Percentiles rank a stretch among this genome's conserved stretches.
phyloP scores from a whole-genome alignment of 1,139 yeast genomes.

The Eremothecium coryli region DNA sequence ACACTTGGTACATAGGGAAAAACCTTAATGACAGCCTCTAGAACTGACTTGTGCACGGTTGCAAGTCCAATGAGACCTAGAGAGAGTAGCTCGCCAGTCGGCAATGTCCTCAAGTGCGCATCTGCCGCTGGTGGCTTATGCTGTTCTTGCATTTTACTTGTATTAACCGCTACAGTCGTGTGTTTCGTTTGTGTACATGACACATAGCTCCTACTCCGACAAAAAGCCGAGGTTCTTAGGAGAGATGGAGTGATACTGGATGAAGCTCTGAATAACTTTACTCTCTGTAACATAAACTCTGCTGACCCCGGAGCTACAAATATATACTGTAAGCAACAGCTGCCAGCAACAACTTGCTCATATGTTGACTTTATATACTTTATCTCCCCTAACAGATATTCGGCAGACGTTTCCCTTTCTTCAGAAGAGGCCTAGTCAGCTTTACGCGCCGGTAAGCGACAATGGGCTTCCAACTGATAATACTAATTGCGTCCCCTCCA shows the following conservation, averaged over 20 bases:
- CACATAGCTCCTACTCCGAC: constrained; percentile 10
- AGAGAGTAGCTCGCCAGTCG: constrained; percentile 40
- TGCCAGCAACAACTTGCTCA: too few species aligned
- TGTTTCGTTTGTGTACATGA: constrained; percentile 15
- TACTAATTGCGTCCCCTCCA: too few species aligned
- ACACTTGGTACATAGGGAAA: constrained; percentile 72
- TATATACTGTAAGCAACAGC: too few species aligned
- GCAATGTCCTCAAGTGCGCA: constrained; percentile 30
- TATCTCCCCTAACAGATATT: background rate
- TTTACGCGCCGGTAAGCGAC: too few species aligned
- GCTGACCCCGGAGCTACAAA: too few species aligned
- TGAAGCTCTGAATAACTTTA: too few species aligned
- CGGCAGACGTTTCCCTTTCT: background rate
- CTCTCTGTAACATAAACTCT: too few species aligned
- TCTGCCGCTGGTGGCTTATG: constrained; percentile 21
- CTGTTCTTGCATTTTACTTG: constrained; percentile 1
- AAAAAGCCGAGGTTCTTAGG: too few species aligned
- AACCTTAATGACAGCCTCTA: constrained; percentile 51
- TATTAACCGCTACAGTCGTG: constrained; percentile 8
- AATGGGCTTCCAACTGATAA: too few species aligned
- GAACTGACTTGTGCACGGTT: constrained; percentile 52
- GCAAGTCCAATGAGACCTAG: constrained; percentile 59
- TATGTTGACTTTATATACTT: background rate
- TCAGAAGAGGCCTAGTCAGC: too few species aligned
- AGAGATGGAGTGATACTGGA: too few species aligned